Percentiles rank a stretch among this genome's conserved stretches.
Evolutionary conservation across 345 rosid genomes (phyloP).

Genomic region (Citropsis articulata): DNA sequence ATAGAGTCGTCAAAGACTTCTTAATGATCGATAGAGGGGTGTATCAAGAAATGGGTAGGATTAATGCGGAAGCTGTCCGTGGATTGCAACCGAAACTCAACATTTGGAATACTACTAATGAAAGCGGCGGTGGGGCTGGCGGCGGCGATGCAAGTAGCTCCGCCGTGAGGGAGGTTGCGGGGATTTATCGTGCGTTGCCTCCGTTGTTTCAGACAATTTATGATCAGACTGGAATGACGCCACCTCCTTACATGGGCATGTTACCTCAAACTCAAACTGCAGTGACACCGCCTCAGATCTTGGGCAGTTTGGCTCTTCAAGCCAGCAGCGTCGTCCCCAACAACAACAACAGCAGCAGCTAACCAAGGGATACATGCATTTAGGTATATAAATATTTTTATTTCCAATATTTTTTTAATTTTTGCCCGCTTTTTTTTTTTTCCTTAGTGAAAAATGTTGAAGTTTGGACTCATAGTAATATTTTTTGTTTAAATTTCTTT

Average conservation of each 20-base stretch:
- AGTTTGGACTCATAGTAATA: not conserved
- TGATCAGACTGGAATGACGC: slow-evolving; percentile 77
- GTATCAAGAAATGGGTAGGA: slow-evolving; percentile 55
- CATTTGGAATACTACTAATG: slow-evolving; percentile 50
- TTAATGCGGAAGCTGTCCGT: slow-evolving; percentile 53
- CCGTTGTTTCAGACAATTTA: slow-evolving; percentile 72
- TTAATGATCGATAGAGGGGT: slow-evolving; percentile 53
- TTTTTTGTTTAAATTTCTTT: too few species aligned
- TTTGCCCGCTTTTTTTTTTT: too few species aligned
- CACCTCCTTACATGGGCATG: slow-evolving; percentile 64
- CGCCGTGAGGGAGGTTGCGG: slow-evolving; percentile 67
- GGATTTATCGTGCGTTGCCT: slow-evolving; percentile 66
- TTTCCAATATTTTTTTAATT: too few species aligned
- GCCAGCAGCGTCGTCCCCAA: not conserved
- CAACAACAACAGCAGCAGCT: not conserved
- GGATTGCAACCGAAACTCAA: slow-evolving; percentile 70
- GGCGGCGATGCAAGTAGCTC: slow-evolving; percentile 10
- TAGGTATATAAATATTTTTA: too few species aligned
- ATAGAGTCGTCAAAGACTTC: slow-evolving; percentile 51
- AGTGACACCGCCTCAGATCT: slow-evolving; percentile 69
- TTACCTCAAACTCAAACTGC: slow-evolving; percentile 49
- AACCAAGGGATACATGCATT: not conserved
- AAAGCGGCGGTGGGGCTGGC: slow-evolving; percentile 9
- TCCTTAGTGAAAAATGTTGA: not conserved
- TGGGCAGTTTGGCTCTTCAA: slow-evolving; percentile 29